These are phyloP conservation scores for Favolaschia claudopus DNA, from an alignment of 768 basidiomycete genomes.

Conservation along the genomic window DNA sequence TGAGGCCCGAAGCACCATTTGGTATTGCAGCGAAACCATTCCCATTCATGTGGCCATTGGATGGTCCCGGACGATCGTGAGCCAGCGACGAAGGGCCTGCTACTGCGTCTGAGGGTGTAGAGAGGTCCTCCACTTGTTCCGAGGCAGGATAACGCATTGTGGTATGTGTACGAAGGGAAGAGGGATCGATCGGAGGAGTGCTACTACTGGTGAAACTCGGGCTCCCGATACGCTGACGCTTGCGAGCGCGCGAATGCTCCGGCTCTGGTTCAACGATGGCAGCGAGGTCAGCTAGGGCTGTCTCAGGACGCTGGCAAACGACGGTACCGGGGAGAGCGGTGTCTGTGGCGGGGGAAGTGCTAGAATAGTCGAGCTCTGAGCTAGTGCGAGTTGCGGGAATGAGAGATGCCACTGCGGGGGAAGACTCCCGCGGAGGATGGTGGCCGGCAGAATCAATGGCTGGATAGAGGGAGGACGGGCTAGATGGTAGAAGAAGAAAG, in stretches of 20 bases:
- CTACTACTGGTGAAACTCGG: constrained; percentile 41
- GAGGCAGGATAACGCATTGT: constrained; percentile 63
- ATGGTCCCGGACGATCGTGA: constrained; percentile 41
- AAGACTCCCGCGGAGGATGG: constrained; percentile 62
- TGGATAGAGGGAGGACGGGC: constrained; percentile 30
- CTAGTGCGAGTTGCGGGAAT: constrained; percentile 54
- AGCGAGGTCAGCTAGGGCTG: constrained; percentile 14
- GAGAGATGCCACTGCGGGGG: constrained; percentile 61
- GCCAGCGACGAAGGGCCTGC: constrained; percentile 62
- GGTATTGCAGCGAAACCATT: constrained; percentile 47
- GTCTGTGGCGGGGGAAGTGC: constrained; percentile 33
- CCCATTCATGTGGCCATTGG: constrained; percentile 55
- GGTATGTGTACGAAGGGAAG: constrained; percentile 38
- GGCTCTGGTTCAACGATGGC: constrained; percentile 42
- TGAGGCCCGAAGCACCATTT: constrained; percentile 42
- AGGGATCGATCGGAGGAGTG: constrained; percentile 43
- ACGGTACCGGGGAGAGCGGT: constrained; percentile 46
- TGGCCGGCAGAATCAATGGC: constrained; percentile 76
- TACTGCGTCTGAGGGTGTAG: constrained; percentile 53
- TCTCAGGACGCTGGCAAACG: constrained; percentile 2
- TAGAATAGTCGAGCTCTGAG: constrained; percentile 32
- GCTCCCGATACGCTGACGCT: constrained; percentile 72
- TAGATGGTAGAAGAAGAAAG: constrained; percentile 24
- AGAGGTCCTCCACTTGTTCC: constrained; percentile 54
- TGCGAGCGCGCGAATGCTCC: constrained; percentile 66